Evolutionary conservation across 441 rosid species (phyloP).

Genomic region (Aquilaria agallochum): DNA sequence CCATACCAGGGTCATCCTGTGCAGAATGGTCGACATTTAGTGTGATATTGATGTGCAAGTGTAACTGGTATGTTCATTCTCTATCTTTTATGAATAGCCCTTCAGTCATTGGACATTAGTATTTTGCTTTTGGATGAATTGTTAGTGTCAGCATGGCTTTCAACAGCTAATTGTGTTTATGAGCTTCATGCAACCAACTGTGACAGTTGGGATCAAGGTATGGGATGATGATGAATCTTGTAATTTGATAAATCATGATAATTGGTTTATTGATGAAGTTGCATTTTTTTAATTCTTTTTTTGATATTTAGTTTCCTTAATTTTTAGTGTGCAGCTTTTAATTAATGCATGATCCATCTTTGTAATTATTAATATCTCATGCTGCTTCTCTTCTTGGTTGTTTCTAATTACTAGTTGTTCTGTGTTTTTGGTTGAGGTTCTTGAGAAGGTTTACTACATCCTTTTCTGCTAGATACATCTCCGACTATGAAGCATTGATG

Average conservation of each 20-base stretch:
- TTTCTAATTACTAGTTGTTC: no score
- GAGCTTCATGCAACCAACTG: no score
- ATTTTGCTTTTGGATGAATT: not conserved
- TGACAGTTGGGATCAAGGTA: no score
- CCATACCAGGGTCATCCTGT: slow-evolving; percentile 73
- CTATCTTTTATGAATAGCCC: not conserved
- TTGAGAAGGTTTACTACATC: slow-evolving; percentile 41
- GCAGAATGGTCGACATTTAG: slow-evolving; percentile 67
- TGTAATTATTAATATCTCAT: no score
- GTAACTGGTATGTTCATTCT: slow-evolving; percentile 36
- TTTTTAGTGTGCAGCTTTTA: not conserved
- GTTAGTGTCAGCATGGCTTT: not conserved
- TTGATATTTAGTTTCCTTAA: not conserved
- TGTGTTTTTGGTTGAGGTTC: slow-evolving; percentile 15
- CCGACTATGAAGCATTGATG: slow-evolving; percentile 50
- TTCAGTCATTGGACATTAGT: not conserved
- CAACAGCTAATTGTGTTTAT: no score
- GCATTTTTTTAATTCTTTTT: not conserved
- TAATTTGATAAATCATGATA: no score
- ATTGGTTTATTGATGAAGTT: no score
- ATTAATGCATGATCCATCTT: slow-evolving; percentile 1
- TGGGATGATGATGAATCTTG: no score
- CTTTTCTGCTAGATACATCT: slow-evolving; percentile 46
- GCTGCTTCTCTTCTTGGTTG: slow-evolving; percentile 12
- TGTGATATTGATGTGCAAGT: slow-evolving; percentile 56